Evolutionary conservation across 768 basidiomycete species (phyloP), one percentile per base, ranked within the genome.

Genomic region (Tricholoma furcatifolium): DNA sequence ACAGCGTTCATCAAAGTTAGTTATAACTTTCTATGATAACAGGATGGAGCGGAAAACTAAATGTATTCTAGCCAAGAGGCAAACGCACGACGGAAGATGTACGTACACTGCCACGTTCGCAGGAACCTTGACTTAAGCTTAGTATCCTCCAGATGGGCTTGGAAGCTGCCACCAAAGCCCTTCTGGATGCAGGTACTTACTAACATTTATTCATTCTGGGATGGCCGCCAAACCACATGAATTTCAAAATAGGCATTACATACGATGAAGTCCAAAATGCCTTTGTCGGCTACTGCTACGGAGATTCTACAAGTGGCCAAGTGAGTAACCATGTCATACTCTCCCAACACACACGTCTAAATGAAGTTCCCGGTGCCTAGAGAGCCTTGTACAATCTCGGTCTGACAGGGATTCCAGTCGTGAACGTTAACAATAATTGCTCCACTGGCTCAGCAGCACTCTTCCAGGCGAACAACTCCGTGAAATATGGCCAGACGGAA

Each of bases 391-490:
- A 93, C 69, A 85, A 84, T 64, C 82, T 93, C 38, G 91, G 91
- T 17, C 77, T 93, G 66, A 93, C 91, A 0, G 77, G 83, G 31
- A 92, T 93, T 53, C 91, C 91, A 0, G 85, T 93, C 62, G 78
- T 86, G 45, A 93, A 93, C 60, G 88, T 93, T 39, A 92, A 91
- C 74, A 93, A 93, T 70, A 90, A 90, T 67, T 92, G 91, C 62
- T 85, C 90, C 3, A 91, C 91, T 0, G 91, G 90, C 4, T 87
- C 85, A 45, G 78, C 87, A 0, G 90, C 92, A 5, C 74, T 93
- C 18, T 89, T 80, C 66, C 80, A 87, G 42, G 88, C 87, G 6
- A 87, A 86, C 58, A 83, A 78, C 20, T 76, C 80, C 8, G 82
- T 93, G 41, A 88, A 85, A 65, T 79, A 78, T 36, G 87, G 86